phyloP scores from a whole-genome alignment of 2,329 filamentous ascomycete species.

The Verticillium klebahnii region DNA sequence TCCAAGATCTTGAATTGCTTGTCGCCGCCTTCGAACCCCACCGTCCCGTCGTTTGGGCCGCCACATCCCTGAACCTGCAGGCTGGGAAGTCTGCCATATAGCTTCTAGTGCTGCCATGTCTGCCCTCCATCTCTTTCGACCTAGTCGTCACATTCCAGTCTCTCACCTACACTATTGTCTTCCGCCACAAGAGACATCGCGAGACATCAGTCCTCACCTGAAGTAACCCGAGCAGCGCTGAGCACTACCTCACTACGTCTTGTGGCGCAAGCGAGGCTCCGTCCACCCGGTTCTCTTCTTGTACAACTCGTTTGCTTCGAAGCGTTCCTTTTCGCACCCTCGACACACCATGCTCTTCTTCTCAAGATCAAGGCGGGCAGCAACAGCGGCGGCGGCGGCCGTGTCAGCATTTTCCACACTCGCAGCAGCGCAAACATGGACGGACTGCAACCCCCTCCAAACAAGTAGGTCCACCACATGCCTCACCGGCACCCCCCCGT shows the following conservation, averaged over 20 bases:
- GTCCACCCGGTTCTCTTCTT: neutral
- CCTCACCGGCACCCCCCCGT: neutral
- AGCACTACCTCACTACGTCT: neutral
- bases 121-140: neutral
- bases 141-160: neutral
- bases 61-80: neutral
- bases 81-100: neutral
- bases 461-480: constrained; percentile 16
- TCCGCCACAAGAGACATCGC: neutral
- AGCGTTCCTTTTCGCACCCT: neutral
- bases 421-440: constrained; percentile 33
- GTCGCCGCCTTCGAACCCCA: neutral
- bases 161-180: neutral
- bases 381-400: constrained; percentile 10
- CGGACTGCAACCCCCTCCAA: constrained; percentile 32
- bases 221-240: neutral
- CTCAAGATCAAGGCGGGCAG: constrained; percentile 9
- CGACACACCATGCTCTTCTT: constrained; percentile 8
- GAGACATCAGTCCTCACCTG: neutral
- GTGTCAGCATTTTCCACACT: constrained; percentile 15
- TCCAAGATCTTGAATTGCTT: neutral
- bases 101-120: neutral
- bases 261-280: neutral
- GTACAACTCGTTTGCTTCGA: neutral
- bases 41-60: neutral